Evolutionary conservation across 257 asterid genomes (phyloP).

Genomic region (Rhazya stricta): DNA sequence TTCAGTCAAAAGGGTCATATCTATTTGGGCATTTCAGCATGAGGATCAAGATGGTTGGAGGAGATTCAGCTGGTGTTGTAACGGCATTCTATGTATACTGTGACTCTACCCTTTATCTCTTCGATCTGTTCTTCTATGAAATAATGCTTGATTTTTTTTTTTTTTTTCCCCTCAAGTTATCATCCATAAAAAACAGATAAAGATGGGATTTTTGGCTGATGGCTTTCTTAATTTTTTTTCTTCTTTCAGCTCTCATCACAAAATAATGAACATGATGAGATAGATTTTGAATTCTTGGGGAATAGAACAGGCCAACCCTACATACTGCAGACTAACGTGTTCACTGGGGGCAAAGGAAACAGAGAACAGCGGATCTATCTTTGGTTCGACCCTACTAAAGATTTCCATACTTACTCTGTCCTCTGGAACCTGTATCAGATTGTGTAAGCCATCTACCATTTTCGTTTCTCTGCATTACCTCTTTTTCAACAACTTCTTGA

Average conservation of each 20-base stretch:
- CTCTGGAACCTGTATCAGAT: conserved; percentile 28
- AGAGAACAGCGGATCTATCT: conserved; percentile 36
- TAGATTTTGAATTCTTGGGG: conserved; percentile 44
- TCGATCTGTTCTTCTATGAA: no score
- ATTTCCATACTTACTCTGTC: conserved; percentile 28
- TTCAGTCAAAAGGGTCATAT: conserved; percentile 34
- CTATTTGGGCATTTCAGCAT: conserved; percentile 42
- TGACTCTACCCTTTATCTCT: neutral
- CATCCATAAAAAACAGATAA: neutral
- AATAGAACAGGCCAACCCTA: conserved; percentile 41
- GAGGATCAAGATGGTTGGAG: conserved; percentile 36
- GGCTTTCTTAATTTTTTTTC: neutral
- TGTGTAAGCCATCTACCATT: conserved; percentile 24
- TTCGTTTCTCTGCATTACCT: neutral
- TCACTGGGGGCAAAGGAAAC: conserved; percentile 38
- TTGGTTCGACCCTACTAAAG: conserved; percentile 40
- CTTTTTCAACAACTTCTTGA: neutral
- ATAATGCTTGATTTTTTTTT: neutral
- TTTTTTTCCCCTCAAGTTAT: neutral
- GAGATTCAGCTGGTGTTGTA: conserved; percentile 42
- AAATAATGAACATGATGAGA: conserved; percentile 38
- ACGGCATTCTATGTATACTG: conserved; percentile 36
- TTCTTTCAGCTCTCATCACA: conserved; percentile 30
- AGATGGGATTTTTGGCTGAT: neutral
- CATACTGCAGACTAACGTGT: conserved; percentile 39